Conservation (phyloP, 306 rosid genomes). For the Cicer cuneatum region DNA sequence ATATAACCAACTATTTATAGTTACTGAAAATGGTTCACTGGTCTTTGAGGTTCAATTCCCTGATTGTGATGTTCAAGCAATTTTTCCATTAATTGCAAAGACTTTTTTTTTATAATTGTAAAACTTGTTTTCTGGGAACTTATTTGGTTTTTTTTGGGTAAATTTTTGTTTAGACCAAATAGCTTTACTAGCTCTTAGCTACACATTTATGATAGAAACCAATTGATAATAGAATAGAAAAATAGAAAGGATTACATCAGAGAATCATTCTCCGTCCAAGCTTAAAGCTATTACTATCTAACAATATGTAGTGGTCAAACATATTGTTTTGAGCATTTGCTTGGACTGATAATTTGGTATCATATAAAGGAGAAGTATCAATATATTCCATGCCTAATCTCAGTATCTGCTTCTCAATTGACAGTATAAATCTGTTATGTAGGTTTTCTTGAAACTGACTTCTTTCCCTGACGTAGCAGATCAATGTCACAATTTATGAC, state of each 20-base stretch:
- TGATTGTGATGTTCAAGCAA: conserved; percentile 27
- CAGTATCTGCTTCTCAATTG: conserved; percentile 42
- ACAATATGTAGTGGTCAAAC: conserved; percentile 16
- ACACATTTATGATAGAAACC: conserved; percentile 13
- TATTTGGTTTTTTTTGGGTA: conserved; percentile 4
- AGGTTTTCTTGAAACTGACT: conserved; percentile 61
- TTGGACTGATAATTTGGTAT: conserved; percentile 4
- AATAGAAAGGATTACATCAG: background rate
- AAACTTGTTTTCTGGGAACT: conserved; percentile 18
- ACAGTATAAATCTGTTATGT: conserved; percentile 48
- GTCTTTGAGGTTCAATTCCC: conserved; percentile 39
- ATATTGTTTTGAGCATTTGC: conserved; percentile 18
- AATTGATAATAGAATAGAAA: background rate
- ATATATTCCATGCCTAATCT: conserved; percentile 27
- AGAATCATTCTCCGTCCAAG: conserved; percentile 1
- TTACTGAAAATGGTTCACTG: conserved; percentile 34
- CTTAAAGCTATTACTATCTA: conserved; percentile 2
- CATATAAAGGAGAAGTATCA: conserved; percentile 13
- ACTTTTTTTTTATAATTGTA: background rate
- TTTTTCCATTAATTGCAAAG: conserved; percentile 22
- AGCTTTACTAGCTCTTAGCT: conserved; percentile 16
- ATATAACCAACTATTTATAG: conserved; percentile 23
- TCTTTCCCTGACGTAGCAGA: conserved; percentile 68
- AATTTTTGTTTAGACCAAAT: conserved; percentile 2
- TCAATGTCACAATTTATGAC: conserved; percentile 88